These are phyloP conservation scores for Thelonectria olida DNA, from an alignment of 2,329 filamentous ascomycete species.

Conservation along the genomic window DNA sequence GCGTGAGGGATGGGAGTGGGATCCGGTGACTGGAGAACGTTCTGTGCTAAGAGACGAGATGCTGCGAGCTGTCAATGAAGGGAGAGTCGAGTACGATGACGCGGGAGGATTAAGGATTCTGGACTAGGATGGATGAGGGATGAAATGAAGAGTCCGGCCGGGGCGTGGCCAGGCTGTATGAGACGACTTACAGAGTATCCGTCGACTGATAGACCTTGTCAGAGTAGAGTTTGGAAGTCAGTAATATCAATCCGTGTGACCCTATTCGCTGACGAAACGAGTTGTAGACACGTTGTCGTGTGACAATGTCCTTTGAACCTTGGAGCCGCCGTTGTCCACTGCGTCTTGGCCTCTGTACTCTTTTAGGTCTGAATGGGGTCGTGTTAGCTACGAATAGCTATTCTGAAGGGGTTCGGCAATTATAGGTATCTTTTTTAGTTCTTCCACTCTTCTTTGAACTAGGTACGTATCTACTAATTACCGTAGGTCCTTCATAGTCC, in stretches of 20 bases:
- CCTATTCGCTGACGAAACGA: not conserved
- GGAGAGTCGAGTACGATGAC: constrained; percentile 66
- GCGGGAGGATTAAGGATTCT: constrained; percentile 57
- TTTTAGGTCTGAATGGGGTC: not conserved
- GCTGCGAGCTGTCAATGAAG: constrained; percentile 64
- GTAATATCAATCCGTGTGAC: not conserved
- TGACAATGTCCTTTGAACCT: not conserved
- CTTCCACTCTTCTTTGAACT: not conserved
- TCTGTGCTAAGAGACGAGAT: constrained; percentile 62
- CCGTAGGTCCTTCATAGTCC: too few relatives aligned
- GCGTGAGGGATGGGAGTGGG: constrained; percentile 84
- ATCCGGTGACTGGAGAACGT: constrained; percentile 74
- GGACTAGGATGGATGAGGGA: constrained; percentile 20
- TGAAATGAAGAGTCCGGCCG: not conserved
- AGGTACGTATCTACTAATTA: too few relatives aligned
- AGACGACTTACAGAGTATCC: not conserved
- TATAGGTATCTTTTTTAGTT: too few relatives aligned
- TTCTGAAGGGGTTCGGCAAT: too few relatives aligned
- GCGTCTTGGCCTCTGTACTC: not conserved
- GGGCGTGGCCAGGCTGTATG: not conserved
- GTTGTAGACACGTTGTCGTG: not conserved
- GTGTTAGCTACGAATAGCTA: not conserved
- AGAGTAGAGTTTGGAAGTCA: too few relatives aligned
- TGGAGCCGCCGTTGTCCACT: not conserved
- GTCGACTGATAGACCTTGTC: too few relatives aligned